Base-by-base conservation (phyloP, 305 asterid genomes). In the Euphrasia arctica region DNA sequence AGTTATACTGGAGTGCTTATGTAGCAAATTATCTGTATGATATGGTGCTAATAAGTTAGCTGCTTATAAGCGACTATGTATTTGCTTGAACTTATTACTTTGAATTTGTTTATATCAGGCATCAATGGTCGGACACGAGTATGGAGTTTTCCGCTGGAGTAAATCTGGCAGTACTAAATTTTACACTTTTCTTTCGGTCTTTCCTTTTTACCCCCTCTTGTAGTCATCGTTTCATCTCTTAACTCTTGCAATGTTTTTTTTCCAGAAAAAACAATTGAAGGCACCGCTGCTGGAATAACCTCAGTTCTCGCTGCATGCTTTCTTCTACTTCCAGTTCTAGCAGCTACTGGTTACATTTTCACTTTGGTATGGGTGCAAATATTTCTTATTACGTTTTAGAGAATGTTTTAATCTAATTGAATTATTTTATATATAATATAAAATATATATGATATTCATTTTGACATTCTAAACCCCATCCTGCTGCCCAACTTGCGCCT, bases 131-230 rank as follows among this genome's bases (percentile, higher is more conserved):
- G 97, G 97, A 59, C 87, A 94, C 90, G 88, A 90, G 78, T 94
- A 90, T 71, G 97, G 99, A 73, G 97, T 90, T 59, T 92, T 94
- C 48, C 89, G 99, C 43, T 90, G 96, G 97, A 94, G 95, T 72
- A 91, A 90, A 80, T 79, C 83, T 60, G 95, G 98, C 80, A 94
- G 99, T 90, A 83, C 29, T 61, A 25, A 59, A 15, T 64, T 61
- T 64, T 22, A 49, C 47, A 25, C 62, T 43, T 51, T 58, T 7
- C 51, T 55, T 31, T 31, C n/a, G 69, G 49, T 70, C 58, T 36
- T 28, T 69, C 59, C 49, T 49, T 58, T 58, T 9, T 25, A 60
- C 43, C 54, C 28, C 1, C 27, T 31, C 27, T 25, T 25, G 1
- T 25, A 25, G 27, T 25, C 27, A 25, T 25, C 27, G 2, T 25